Conservation (phyloP, 176 grass and related monocot species). For the Rhipidocladum racemiflorum region DNA sequence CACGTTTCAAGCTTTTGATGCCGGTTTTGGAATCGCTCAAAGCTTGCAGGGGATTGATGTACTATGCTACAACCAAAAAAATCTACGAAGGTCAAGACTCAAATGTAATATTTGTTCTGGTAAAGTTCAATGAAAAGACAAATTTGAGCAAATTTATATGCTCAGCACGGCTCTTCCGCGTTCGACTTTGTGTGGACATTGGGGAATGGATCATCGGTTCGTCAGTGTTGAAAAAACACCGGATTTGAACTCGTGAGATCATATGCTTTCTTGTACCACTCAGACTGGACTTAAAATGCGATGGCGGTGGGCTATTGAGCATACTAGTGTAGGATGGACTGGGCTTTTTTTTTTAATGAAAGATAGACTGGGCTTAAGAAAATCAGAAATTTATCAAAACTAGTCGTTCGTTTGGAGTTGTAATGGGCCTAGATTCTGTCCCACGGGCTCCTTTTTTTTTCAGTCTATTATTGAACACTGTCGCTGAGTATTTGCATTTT, state of each 20-base stretch:
- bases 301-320: too few species aligned
- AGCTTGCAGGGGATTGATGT: neutral
- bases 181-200: neutral
- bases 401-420: neutral
- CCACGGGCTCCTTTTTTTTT: too few species aligned
- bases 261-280: too few species aligned
- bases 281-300: too few species aligned
- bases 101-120: neutral
- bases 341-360: too few species aligned
- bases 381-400: neutral
- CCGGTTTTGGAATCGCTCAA: conserved; percentile 12
- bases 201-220: neutral
- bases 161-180: neutral
- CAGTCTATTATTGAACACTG: too few species aligned
- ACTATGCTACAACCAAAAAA: neutral
- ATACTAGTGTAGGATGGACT: neutral
- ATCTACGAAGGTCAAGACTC: neutral
- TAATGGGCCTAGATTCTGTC: too few species aligned
- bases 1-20: conserved; percentile 13
- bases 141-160: neutral
- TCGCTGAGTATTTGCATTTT: too few species aligned
- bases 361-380: neutral
- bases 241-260: too few species aligned
- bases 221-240: too few species aligned
- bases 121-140: neutral